Evolutionary conservation across 139 green algal species (phyloP).

Genomic region (Closterium sp.): DNA sequence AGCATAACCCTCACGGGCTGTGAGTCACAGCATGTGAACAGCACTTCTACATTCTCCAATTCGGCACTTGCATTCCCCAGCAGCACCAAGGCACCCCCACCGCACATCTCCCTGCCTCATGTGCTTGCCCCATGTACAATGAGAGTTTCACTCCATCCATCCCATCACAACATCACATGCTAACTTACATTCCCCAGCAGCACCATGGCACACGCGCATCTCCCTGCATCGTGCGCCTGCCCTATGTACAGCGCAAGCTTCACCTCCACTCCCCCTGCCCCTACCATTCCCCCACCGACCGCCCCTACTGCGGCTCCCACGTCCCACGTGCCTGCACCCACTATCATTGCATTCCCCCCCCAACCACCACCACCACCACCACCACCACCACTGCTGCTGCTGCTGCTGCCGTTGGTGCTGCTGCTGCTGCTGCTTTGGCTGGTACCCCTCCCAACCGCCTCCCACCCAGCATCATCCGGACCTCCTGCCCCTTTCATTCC

Average conservation of each 20-base stretch:
- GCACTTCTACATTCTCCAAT: too few species aligned
- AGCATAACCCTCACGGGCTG: too few species aligned
- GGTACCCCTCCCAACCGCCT: background rate
- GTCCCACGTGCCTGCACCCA: too few species aligned
- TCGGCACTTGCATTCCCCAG: background rate
- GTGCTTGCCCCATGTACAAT: too few species aligned
- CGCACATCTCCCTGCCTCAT: too few species aligned
- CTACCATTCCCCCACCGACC: background rate
- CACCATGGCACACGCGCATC: background rate
- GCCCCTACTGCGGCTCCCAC: background rate
- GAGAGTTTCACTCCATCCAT: too few species aligned
- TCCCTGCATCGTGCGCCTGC: background rate
- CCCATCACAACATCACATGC: too few species aligned
- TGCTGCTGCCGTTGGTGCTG: too few species aligned
- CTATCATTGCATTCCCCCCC: too few species aligned
- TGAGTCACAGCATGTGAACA: too few species aligned
- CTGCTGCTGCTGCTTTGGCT: background rate
- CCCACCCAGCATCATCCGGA: background rate
- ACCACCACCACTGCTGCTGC: background rate
- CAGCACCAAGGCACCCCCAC: background rate
- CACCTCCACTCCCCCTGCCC: background rate
- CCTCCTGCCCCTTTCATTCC: background rate
- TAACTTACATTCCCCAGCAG: background rate
- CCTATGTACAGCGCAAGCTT: background rate
- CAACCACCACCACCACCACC: background rate